These are phyloP conservation scores for Friedmanniomyces simplex DNA, from an alignment of 495 filamentous ascomycete species.

Conservation along the genomic window DNA sequence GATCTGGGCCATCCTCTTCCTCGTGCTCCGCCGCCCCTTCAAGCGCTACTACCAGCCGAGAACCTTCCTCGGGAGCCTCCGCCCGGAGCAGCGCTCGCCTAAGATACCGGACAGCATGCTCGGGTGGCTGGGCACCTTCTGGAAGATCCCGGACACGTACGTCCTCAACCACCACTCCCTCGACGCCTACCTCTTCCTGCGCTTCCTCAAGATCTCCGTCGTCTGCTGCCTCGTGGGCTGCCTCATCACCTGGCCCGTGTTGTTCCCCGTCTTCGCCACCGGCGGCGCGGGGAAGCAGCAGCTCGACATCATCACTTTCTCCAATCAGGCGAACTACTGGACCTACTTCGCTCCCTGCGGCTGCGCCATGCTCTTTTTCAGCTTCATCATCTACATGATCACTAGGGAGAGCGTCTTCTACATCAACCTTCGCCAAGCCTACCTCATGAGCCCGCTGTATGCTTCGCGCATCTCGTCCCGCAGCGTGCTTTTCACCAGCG, in stretches of 20 bases:
- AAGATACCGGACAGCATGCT: conserved; percentile 56
- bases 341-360: conserved; percentile 72
- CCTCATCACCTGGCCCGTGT: conserved; percentile 35
- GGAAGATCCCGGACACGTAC: conserved; percentile 69
- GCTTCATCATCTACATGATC: conserved; percentile 80
- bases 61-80: conserved; percentile 70
- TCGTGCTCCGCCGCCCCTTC: conserved; percentile 62
- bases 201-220: conserved; percentile 33
- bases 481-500: conserved; percentile 84
- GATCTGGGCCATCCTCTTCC: conserved; percentile 59
- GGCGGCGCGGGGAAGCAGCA: conserved; percentile 47
- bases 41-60: conserved; percentile 76
- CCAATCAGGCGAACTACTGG: conserved; percentile 47
- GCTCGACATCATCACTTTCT: conserved; percentile 68
- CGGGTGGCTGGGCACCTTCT: conserved; percentile 68
- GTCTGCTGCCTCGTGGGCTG: conserved; percentile 33
- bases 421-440: conserved; percentile 92
- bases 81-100: conserved; percentile 55
- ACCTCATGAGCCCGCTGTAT: conserved; percentile 78
- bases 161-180: conserved; percentile 82
- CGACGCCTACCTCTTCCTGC: conserved; percentile 47
- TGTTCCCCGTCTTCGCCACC: conserved; percentile 38
- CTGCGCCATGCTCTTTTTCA: conserved; percentile 66
- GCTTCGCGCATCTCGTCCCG: conserved; percentile 83
- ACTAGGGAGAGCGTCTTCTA: conserved; percentile 88